These are phyloP conservation scores for Noccaea bulbosa DNA, from an alignment of 345 rosid species.

Conservation along the genomic window DNA sequence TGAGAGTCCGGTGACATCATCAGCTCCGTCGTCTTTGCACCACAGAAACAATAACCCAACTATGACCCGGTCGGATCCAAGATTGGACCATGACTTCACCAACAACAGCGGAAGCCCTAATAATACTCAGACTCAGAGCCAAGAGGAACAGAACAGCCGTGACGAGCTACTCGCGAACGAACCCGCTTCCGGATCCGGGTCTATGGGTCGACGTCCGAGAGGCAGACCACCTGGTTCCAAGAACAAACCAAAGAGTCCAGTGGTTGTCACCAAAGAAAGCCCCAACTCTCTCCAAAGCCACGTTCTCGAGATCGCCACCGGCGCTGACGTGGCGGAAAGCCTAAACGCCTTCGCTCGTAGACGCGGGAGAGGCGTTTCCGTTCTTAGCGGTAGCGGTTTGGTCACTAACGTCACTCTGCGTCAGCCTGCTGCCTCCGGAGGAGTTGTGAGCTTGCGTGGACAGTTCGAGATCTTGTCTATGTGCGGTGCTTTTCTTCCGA, in stretches of 20 bases:
- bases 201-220: conserved; percentile 69
- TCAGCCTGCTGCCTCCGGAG: conserved; percentile 75
- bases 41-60: conserved; percentile 47
- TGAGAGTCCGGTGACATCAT: conserved; percentile 53
- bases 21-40: conserved; percentile 55
- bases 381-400: conserved; percentile 78
- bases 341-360: conserved; percentile 64
- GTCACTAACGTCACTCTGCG: conserved; percentile 77
- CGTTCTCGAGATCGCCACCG: conserved; percentile 74
- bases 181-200: conserved; percentile 46
- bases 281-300: conserved; percentile 88
- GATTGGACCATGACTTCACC: conserved; percentile 64
- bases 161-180: conserved; percentile 43
- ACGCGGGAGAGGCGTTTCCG: conserved; percentile 77
- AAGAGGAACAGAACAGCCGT: conserved; percentile 59
- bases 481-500: conserved; percentile 73
- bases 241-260: conserved; percentile 77
- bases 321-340: conserved; percentile 74
- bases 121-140: conserved; percentile 47
- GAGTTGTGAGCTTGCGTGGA: conserved; percentile 72
- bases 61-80: conserved; percentile 49
- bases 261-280: conserved; percentile 81
- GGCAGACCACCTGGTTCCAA: conserved; percentile 91
- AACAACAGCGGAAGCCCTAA: conserved; percentile 47
- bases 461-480: conserved; percentile 89